Percentiles rank a stretch among this genome's conserved stretches.
phyloP scores from a whole-genome alignment of 805 yeast genomes.

The Zygoascus biomembranicola region DNA sequence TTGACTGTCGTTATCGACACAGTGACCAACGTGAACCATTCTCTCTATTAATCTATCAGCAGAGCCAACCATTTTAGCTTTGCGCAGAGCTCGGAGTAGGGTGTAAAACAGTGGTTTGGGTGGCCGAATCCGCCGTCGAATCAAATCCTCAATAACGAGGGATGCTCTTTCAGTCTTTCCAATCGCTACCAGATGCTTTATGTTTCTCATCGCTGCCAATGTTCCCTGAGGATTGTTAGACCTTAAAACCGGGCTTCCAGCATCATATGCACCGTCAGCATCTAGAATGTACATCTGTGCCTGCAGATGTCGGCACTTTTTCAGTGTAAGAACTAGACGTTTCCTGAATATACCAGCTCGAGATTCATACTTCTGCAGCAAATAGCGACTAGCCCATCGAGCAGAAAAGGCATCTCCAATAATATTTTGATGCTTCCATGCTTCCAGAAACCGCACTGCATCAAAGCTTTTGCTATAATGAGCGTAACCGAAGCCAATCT shows the following conservation, averaged over 20 bases:
- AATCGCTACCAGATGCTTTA: slow-evolving; percentile 2
- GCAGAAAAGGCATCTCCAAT: background rate
- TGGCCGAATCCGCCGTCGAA: slow-evolving; percentile 10
- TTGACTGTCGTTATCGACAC: slow-evolving; percentile 1
- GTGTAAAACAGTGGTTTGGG: slow-evolving; percentile 7
- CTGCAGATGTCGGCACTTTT: background rate
- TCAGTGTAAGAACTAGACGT: background rate
- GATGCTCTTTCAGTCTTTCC: slow-evolving; percentile 6
- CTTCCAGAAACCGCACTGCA: background rate
- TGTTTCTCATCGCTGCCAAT: slow-evolving; percentile 3
- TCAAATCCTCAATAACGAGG: slow-evolving; percentile 7
- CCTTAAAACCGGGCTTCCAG: background rate
- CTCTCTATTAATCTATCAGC: slow-evolving; percentile 4
- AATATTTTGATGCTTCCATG: background rate
- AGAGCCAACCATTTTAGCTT: background rate
- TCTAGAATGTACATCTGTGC: background rate
- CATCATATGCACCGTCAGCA: background rate
- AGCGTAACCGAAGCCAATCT: background rate
- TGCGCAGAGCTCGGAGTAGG: slow-evolving; percentile 9
- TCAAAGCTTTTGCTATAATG: slow-evolving; percentile 1
- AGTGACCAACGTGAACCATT: slow-evolving; percentile 12
- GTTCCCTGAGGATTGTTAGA: background rate
- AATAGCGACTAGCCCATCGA: background rate
- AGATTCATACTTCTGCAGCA: background rate
- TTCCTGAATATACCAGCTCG: background rate